These are phyloP conservation scores for Glycine tomentella DNA, from an alignment of 306 rosid genomes.

Conservation along the genomic window DNA sequence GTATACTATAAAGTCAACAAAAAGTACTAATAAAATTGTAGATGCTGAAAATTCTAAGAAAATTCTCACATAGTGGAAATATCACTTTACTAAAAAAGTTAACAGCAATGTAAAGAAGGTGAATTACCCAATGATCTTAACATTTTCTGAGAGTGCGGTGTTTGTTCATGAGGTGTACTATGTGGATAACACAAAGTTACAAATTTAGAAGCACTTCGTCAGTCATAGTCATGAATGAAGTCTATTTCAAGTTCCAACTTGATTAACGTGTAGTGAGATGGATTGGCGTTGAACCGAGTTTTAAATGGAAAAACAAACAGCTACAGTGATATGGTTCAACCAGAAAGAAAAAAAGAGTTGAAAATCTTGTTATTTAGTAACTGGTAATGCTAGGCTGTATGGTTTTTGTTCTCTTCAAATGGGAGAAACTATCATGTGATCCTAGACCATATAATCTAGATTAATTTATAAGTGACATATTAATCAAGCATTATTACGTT, in stretches of 20 bases:
- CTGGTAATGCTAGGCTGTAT: neutral
- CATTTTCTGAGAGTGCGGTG: neutral
- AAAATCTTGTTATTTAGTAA: neutral
- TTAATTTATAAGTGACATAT: too few species aligned
- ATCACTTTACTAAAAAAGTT: constrained; percentile 4
- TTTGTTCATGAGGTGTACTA: neutral
- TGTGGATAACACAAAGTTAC: neutral
- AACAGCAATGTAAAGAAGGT: constrained; percentile 15
- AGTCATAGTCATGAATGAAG: neutral
- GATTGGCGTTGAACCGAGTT: too few species aligned
- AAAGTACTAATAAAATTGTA: constrained; percentile 23
- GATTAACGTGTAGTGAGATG: neutral
- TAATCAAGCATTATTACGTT: too few species aligned
- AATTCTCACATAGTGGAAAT: constrained; percentile 18
- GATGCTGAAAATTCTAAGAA: constrained; percentile 37
- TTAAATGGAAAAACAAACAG: too few species aligned
- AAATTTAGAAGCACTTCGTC: neutral
- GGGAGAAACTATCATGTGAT: too few species aligned
- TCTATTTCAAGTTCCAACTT: constrained; percentile 6
- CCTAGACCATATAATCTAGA: too few species aligned
- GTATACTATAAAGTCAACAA: constrained; percentile 27
- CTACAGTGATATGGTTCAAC: neutral
- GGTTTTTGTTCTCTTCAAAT: too few species aligned
- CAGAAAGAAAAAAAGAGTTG: neutral
- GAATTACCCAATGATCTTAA: constrained; percentile 1